A percentile compares a stretch with the other conserved stretches of the same genome.
Conservation (phyloP, 2,329 filamentous ascomycete genomes). For the Cladosporium oxysporum region DNA sequence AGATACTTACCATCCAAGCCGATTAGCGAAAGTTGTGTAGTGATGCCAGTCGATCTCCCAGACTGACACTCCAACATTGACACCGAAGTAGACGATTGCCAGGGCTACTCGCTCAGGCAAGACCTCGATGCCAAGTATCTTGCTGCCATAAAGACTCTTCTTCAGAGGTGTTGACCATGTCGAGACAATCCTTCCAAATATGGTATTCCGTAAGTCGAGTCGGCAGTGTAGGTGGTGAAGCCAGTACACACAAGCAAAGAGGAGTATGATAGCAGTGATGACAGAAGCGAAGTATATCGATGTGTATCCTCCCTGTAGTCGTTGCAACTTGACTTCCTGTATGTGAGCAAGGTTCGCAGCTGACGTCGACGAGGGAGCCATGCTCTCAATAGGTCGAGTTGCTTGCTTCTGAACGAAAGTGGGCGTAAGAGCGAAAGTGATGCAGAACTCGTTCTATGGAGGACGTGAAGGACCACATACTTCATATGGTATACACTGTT, state of each 20-base stretch:
- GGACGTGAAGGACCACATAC: neutral
- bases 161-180: neutral
- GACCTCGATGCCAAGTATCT: neutral
- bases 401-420: neutral
- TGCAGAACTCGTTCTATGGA: neutral
- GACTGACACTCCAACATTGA: constrained; percentile 21
- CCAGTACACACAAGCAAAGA: constrained; percentile 26
- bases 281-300: constrained; percentile 24
- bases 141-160: neutral
- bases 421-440: neutral
- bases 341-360: constrained; percentile 15
- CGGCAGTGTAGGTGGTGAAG: constrained; percentile 9
- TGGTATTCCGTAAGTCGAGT: neutral
- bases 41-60: constrained; percentile 22
- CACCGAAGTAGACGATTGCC: constrained; percentile 18
- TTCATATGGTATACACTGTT: neutral
- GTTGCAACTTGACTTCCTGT: constrained; percentile 15
- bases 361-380: constrained; percentile 19
- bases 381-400: constrained; percentile 4
- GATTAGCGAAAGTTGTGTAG: constrained; percentile 27
- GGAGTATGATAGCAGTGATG: constrained; percentile 21
- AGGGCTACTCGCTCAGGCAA: constrained; percentile 10
- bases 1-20: constrained; percentile 29
- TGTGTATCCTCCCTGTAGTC: constrained; percentile 17
- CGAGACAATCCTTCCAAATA: neutral